These are phyloP conservation scores for Salicornia ramosissima DNA, from an alignment of 148 eudicot species.

Conservation along the genomic window DNA sequence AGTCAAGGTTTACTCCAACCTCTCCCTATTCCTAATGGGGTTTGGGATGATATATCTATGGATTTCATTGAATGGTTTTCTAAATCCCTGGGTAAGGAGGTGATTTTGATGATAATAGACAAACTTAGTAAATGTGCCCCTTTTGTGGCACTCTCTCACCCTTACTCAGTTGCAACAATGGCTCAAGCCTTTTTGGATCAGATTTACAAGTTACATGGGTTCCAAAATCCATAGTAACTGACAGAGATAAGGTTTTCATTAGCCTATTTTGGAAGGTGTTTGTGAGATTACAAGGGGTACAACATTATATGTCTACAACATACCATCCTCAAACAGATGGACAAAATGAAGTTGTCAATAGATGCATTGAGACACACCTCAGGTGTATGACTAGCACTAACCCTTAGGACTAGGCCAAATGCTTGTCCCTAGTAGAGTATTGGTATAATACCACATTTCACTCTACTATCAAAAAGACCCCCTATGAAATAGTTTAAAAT, in stretches of 20 bases:
- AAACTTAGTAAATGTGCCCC: background rate
- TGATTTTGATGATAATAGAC: background rate
- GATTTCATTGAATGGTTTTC: too few relatives aligned
- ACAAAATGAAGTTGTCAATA: background rate
- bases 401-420: background rate
- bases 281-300: background rate
- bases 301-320: background rate
- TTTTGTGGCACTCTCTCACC: background rate
- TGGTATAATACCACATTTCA: background rate
- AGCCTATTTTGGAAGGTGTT: background rate
- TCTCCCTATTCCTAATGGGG: too few relatives aligned
- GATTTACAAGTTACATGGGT: background rate
- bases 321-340: background rate
- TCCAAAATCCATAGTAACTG: background rate
- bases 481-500: background rate
- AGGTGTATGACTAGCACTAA: background rate
- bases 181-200: background rate
- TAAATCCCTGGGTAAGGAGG: too few relatives aligned
- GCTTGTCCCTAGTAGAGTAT: background rate
- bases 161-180: background rate
- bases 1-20: too few relatives aligned
- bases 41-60: too few relatives aligned
- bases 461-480: background rate
- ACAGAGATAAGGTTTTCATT: background rate
- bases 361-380: background rate